Evolutionary conservation across 23 red algal species (phyloP).

Genomic region (Cyanidiococcus yangmingshanensis): DNA sequence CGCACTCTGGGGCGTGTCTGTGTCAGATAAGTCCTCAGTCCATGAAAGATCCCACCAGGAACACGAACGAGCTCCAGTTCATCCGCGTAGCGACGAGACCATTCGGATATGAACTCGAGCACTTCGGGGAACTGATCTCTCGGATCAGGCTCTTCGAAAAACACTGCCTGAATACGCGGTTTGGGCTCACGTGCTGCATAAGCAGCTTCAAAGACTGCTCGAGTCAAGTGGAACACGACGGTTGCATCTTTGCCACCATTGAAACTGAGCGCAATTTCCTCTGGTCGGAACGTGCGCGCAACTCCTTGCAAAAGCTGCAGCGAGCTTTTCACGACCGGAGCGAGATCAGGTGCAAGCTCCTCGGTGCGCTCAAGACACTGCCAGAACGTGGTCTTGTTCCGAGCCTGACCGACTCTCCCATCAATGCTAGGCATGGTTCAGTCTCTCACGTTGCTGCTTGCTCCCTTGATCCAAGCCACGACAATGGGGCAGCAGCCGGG

Average conservation of each 20-base stretch:
- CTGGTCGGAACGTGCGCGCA: slow-evolving; percentile 25
- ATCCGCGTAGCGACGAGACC: slow-evolving; percentile 28
- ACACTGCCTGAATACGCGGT: slow-evolving; percentile 41
- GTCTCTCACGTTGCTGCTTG: too few species aligned
- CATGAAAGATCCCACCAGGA: slow-evolving; percentile 46
- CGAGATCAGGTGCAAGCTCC: slow-evolving; percentile 20
- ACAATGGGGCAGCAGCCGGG: too few species aligned
- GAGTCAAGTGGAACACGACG: slow-evolving; percentile 72
- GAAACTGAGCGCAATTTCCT: slow-evolving; percentile 46
- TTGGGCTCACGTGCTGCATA: neutral
- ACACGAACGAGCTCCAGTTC: slow-evolving; percentile 34
- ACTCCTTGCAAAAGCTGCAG: slow-evolving; percentile 14
- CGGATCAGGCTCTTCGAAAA: slow-evolving; percentile 40
- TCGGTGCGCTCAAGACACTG: neutral
- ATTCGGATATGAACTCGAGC: neutral
- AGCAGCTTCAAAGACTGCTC: slow-evolving; percentile 37
- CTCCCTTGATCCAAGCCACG: too few species aligned
- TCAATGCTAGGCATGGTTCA: neutral
- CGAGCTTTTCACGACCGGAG: slow-evolving; percentile 17
- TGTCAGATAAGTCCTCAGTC: slow-evolving; percentile 36
- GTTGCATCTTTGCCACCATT: slow-evolving; percentile 99
- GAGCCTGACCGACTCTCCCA: neutral
- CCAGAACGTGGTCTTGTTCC: neutral
- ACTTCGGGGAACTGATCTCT: slow-evolving; percentile 37
- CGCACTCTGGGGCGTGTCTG: slow-evolving; percentile 23